Evolutionary conservation across 441 rosid genomes (phyloP).

Genomic region (Erodium texanum): DNA sequence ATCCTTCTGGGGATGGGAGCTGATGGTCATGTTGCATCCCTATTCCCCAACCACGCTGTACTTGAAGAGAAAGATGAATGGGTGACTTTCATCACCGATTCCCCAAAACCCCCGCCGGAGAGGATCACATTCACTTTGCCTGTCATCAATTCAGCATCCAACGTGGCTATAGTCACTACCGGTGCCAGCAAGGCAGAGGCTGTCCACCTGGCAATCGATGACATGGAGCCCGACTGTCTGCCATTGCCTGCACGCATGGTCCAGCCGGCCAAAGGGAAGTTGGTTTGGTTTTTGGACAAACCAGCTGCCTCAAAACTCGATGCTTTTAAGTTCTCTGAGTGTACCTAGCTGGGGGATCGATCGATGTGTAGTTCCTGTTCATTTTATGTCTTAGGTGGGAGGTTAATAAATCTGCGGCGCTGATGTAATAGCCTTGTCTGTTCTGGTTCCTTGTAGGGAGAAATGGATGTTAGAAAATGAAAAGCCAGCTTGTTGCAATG

Average conservation of each 20-base stretch:
- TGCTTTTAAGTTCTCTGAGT: slow-evolving; percentile 24
- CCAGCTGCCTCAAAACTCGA: slow-evolving; percentile 61
- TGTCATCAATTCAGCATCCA: slow-evolving; percentile 80
- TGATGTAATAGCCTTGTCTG: slow-evolving; percentile 18
- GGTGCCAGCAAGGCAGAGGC: slow-evolving; percentile 78
- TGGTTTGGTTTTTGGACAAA: slow-evolving; percentile 82
- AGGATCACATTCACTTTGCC: slow-evolving; percentile 90
- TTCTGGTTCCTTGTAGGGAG: slow-evolving; percentile 2
- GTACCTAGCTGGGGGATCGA: too few relatives aligned
- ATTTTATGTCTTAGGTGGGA: slow-evolving; percentile 14
- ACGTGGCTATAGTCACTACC: slow-evolving; percentile 56
- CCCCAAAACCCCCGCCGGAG: slow-evolving; percentile 82
- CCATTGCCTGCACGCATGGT: slow-evolving; percentile 59
- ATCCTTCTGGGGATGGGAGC: slow-evolving; percentile 85
- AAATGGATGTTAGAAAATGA: neutral
- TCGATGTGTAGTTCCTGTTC: too few relatives aligned
- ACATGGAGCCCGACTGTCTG: slow-evolving; percentile 26
- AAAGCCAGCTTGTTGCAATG: slow-evolving; percentile 1
- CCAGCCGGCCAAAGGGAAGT: slow-evolving; percentile 53
- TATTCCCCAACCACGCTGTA: slow-evolving; percentile 62
- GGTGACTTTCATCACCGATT: slow-evolving; percentile 68
- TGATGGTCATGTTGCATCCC: slow-evolving; percentile 86
- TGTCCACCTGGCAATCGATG: slow-evolving; percentile 55
- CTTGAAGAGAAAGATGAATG: slow-evolving; percentile 57
- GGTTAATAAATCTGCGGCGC: slow-evolving; percentile 28